Percentiles rank a stretch among this genome's conserved stretches.
phyloP scores from a whole-genome alignment of 306 rosid species.

The Styphnolobium japonicum region DNA sequence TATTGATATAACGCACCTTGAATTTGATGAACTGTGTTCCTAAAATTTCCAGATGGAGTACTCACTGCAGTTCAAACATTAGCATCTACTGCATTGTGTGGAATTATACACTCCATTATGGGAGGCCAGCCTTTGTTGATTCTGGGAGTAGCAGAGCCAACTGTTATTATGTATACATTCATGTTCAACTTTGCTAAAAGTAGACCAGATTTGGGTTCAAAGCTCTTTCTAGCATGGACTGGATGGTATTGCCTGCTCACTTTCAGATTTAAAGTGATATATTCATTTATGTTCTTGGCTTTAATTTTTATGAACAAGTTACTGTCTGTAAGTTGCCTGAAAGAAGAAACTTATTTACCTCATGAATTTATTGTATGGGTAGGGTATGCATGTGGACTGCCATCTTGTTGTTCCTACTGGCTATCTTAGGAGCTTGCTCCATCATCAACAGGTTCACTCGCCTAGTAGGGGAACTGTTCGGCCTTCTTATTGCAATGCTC shows the following conservation, averaged over 20 bases:
- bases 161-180: constrained; percentile 80
- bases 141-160: constrained; percentile 88
- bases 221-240: constrained; percentile 78
- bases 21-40: constrained; percentile 20
- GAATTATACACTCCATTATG: constrained; percentile 71
- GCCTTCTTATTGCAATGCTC: constrained; percentile 82
- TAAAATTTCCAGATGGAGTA: constrained; percentile 56
- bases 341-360: background rate
- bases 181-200: constrained; percentile 79
- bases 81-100: constrained; percentile 81
- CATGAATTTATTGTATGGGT: constrained; percentile 18
- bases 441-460: constrained; percentile 84
- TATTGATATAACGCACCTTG: background rate
- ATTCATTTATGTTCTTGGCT: background rate
- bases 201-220: constrained; percentile 72
- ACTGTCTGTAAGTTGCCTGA: background rate
- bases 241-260: constrained; percentile 56
- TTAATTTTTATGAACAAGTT: background rate
- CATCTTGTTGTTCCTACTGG: constrained; percentile 61
- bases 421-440: constrained; percentile 81
- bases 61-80: constrained; percentile 85
- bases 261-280: constrained; percentile 7
- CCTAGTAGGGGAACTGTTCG: constrained; percentile 75
- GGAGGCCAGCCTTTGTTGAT: constrained; percentile 87
- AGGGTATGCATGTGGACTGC: constrained; percentile 89